Base-by-base conservation (phyloP, 1,284 basidiomycete species). In the Ceratobasidium theobromae region DNA sequence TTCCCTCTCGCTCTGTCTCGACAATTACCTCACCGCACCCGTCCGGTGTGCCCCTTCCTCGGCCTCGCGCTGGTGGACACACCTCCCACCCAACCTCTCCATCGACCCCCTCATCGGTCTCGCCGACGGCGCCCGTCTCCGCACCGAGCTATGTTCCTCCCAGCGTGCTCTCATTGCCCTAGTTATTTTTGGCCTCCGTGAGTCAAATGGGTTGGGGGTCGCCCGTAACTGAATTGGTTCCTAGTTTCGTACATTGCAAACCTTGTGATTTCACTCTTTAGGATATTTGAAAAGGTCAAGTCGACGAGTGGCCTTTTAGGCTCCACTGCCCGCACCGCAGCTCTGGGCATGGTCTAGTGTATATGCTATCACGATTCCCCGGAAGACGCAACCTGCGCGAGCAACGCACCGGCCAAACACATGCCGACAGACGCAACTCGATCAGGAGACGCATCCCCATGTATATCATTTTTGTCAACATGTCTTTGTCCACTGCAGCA, bases 21-120 rank as follows among this genome's bases (percentile, higher is more conserved):
- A 96, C 80, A 93, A 95, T 74, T 93, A 89, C 76, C 92, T 95
- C 77, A 95, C 93, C 2, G 92, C 92, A 28, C 79, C 86, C 32
- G 83, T 95, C 65, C 85, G 88, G 38, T 96, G 93, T 72, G 82
- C 86, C 0, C 79, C 85, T 1, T 70, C 76, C 4, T 81, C 81
- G 25, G 77, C 77, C 32, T 86, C 80, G n/a, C 79, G 84, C 5
- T 92, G 89, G 89, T 91, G 91, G 75, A 87, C 82, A 72, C 72
- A 82, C 66, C 75, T 88, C 3, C 79, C 81, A 11, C 81, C 83
- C 2, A 60, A 49, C 58, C 35, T 51, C 14, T 79, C 81, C 3
- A 71, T 75, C 28, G 79, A 76, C 69, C 75, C 77, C 12, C 62
- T 68, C 53, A 45, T 53, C 35, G 53, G 57, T 3, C 58, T 52